Evolutionary conservation across 371 early-diverging fungal species (phyloP).

Genomic region (Homolaphlyctis polyrhiza): DNA sequence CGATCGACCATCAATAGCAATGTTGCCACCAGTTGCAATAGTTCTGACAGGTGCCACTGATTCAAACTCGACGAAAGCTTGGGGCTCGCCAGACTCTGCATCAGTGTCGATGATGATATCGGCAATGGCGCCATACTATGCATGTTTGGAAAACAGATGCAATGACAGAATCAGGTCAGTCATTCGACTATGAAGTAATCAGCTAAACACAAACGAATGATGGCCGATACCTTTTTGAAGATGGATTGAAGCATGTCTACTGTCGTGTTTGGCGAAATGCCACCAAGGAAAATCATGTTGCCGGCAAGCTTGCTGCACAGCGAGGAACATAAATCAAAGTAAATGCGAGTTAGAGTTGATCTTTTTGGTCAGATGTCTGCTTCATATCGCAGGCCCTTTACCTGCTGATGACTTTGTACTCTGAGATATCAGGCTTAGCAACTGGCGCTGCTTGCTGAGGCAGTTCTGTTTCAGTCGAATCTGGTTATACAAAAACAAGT

Average conservation of each 20-base stretch:
- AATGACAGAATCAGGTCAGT: background rate
- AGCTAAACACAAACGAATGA: background rate
- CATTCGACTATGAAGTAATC: background rate
- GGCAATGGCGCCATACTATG: conserved; percentile 20
- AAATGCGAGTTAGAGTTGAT: no score
- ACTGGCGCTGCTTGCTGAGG: background rate
- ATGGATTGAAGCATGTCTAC: no score
- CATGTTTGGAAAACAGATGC: background rate
- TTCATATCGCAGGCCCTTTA: no score
- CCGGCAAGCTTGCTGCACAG: conserved; percentile 30
- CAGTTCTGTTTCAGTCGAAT: background rate
- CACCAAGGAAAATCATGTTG: conserved; percentile 27
- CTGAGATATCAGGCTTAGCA: background rate
- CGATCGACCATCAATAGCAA: conserved; percentile 10
- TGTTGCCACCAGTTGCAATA: background rate
- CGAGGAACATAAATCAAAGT: background rate
- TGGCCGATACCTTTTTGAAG: conserved; percentile 17
- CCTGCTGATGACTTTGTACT: conserved; percentile 21
- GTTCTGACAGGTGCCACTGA: conserved; percentile 8
- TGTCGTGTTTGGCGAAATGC: conserved; percentile 16
- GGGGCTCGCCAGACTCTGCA: conserved; percentile 21
- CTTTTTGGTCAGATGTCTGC: no score
- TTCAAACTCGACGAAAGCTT: conserved; percentile 35
- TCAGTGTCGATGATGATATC: conserved; percentile 30
- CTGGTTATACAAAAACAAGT: no score